These are phyloP conservation scores for Fusarium albosuccineum DNA, from an alignment of 2,329 filamentous ascomycete genomes.

Conservation along the genomic window DNA sequence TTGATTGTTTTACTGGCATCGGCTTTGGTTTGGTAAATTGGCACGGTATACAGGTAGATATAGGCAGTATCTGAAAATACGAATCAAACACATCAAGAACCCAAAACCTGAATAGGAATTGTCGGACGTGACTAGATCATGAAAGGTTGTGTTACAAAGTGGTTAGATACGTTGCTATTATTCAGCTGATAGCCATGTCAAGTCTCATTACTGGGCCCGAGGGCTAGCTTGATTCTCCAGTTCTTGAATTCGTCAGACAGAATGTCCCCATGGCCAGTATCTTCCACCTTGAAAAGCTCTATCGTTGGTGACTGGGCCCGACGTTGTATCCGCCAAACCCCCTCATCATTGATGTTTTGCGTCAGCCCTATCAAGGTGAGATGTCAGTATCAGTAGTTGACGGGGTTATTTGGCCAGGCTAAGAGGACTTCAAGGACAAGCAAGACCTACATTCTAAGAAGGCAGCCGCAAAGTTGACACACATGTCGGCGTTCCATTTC, in stretches of 20 bases:
- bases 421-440: background rate
- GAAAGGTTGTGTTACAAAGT: background rate
- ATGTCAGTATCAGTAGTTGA: constrained; percentile 18
- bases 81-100: constrained; percentile 5
- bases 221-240: constrained; percentile 73
- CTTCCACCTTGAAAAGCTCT: constrained; percentile 80
- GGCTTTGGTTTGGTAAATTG: constrained; percentile 4
- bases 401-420: background rate
- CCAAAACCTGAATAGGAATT: background rate
- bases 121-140: background rate
- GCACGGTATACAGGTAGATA: constrained; percentile 32
- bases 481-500: constrained; percentile 92
- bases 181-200: constrained; percentile 6
- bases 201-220: constrained; percentile 47
- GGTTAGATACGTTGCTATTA: background rate
- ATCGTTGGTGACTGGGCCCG: constrained; percentile 73
- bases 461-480: constrained; percentile 87
- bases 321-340: constrained; percentile 85
- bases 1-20: constrained; percentile 21
- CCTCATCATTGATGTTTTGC: constrained; percentile 74
- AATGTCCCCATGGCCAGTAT: constrained; percentile 79
- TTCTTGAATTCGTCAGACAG: constrained; percentile 82
- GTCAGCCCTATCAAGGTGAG: constrained; percentile 67
- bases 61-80: constrained; percentile 25
- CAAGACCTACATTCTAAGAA: constrained; percentile 79